Conservation (phyloP, 1,284 basidiomycete genomes). For the Ustilago xerochloae region DNA sequence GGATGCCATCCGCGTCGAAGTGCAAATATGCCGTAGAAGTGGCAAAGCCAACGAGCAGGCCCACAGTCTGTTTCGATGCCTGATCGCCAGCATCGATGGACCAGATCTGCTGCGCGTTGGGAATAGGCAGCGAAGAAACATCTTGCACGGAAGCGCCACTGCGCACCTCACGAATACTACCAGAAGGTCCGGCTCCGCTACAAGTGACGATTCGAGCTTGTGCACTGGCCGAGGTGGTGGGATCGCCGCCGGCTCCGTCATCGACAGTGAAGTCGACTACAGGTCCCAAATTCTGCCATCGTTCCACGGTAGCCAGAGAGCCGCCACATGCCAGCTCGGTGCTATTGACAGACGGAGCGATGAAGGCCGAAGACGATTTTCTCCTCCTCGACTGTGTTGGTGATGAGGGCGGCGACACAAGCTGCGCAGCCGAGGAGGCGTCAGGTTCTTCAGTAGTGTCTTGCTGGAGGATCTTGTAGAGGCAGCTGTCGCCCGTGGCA, state of each 20-base stretch:
- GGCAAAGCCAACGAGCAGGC: constrained; percentile 26
- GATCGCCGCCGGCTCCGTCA: constrained; percentile 73
- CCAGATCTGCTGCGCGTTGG: constrained; percentile 33
- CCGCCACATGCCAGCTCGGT: constrained; percentile 15
- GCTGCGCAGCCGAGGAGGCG: constrained; percentile 4
- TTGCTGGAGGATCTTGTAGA: constrained; percentile 41
- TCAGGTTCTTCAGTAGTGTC: constrained; percentile 2
- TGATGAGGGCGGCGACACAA: constrained; percentile 46
- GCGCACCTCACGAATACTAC: constrained; percentile 82
- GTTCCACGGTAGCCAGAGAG: constrained; percentile 22
- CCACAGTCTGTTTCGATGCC: constrained; percentile 16
- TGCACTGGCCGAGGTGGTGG: constrained; percentile 23
- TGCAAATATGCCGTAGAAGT: constrained; percentile 30
- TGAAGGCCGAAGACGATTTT: constrained; percentile 13
- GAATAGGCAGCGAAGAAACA: constrained; percentile 58
- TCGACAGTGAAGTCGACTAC: constrained; percentile 87
- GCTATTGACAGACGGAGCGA: not conserved
- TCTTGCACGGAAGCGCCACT: constrained; percentile 87
- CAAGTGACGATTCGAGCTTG: constrained; percentile 86
- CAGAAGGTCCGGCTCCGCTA: constrained; percentile 84
- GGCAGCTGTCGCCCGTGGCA: constrained; percentile 53
- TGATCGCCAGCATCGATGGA: constrained; percentile 16
- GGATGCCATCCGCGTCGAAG: constrained; percentile 24
- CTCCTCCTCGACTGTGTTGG: constrained; percentile 29
- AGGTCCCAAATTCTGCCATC: constrained; percentile 76